A percentile compares a stretch with the other conserved stretches of the same genome.
These are phyloP conservation scores for Aspergillus sp. DNA, from an alignment of 2,329 filamentous ascomycete species.

Conservation along the genomic window DNA sequence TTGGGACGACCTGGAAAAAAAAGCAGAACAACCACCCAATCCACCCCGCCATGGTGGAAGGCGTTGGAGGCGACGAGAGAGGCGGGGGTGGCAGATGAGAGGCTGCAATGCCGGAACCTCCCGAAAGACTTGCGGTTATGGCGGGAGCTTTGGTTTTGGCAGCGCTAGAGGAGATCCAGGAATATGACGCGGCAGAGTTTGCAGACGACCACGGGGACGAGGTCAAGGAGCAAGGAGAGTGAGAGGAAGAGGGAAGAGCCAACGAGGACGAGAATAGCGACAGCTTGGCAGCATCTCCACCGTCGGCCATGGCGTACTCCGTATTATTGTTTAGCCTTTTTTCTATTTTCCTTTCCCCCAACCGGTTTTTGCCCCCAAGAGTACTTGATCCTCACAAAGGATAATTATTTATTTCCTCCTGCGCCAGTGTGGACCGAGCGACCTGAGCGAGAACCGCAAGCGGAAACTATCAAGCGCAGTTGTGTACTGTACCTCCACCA, in stretches of 20 bases:
- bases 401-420: too few species aligned
- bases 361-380: not conserved
- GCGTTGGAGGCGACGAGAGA: conserved; percentile 21
- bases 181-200: not conserved
- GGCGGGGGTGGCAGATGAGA: conserved; percentile 16
- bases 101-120: conserved; percentile 11
- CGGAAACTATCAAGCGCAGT: not conserved
- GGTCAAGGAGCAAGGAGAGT: too few species aligned
- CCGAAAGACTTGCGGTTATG: conserved; percentile 14
- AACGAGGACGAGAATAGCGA: not conserved
- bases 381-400: too few species aligned
- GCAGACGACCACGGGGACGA: not conserved
- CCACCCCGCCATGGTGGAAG: conserved; percentile 36
- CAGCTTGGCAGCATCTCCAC: not conserved
- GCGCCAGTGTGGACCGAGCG: not conserved
- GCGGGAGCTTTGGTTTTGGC: conserved; percentile 4
- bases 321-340: too few species aligned
- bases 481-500: not conserved
- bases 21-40: conserved; percentile 44
- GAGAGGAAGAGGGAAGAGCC: too few species aligned
- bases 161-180: conserved; percentile 1
- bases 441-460: not conserved
- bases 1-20: conserved; percentile 47
- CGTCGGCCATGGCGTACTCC: not conserved
- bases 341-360: not conserved